phyloP scores from a whole-genome alignment of 257 asterid genomes.

The Solanum tacnaense region DNA sequence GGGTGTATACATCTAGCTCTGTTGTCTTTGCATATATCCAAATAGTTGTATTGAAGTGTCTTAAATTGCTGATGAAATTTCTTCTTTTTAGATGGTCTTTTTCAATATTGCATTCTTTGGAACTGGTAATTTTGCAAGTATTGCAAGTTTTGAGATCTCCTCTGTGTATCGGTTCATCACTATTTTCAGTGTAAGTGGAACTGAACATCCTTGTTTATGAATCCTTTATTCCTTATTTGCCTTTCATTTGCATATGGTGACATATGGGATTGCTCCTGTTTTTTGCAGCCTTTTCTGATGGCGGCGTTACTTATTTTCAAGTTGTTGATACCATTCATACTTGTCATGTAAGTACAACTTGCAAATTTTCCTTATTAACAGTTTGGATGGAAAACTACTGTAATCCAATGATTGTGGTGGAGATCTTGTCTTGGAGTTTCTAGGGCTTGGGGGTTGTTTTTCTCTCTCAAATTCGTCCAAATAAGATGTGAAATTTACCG shows the following conservation, averaged over 20 bases:
- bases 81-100: constrained; percentile 64
- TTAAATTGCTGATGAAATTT: not conserved
- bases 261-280: not conserved
- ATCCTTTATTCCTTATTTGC: not conserved
- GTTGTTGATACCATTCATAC: constrained; percentile 67
- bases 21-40: not conserved
- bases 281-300: constrained; percentile 94
- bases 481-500: not conserved
- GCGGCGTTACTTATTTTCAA: constrained; percentile 91
- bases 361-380: not conserved
- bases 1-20: not conserved
- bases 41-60: not conserved
- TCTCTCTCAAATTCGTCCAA: not conserved
- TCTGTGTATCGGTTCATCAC: constrained; percentile 96
- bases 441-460: not conserved
- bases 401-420: not conserved
- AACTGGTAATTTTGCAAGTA: constrained; percentile 95
- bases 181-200: constrained; percentile 73
- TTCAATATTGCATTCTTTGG: constrained; percentile 97
- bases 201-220: not conserved
- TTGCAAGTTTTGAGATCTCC: constrained; percentile 95
- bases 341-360: constrained; percentile 65
- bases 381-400: not conserved
- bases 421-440: not conserved
- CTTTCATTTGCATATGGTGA: constrained; percentile 1